phyloP scores from a whole-genome alignment of 164 flowering plant genomes.

The Chimonanthus praecox region DNA sequence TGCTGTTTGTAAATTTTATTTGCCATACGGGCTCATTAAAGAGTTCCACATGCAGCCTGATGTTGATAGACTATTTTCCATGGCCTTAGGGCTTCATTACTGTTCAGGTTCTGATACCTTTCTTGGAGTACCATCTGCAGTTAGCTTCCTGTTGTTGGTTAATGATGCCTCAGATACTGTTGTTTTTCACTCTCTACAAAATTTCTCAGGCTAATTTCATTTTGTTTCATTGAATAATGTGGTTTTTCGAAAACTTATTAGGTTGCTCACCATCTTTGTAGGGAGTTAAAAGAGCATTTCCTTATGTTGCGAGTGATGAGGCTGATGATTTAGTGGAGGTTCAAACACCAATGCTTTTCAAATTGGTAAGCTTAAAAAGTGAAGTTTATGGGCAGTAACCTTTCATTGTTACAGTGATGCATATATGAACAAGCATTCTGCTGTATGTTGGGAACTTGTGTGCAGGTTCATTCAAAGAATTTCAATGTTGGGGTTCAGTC shows the following conservation, averaged over 20 bases:
- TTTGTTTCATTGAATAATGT: no score
- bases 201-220: background rate
- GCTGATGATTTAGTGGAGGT: conserved; percentile 79
- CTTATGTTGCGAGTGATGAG: conserved; percentile 70
- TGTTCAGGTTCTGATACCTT: no score
- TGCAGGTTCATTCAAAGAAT: conserved; percentile 92
- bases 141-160: background rate
- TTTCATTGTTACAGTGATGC: background rate
- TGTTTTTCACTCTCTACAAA: background rate
- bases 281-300: conserved; percentile 99
- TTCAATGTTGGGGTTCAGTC: conserved; percentile 97
- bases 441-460: background rate
- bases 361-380: conserved; percentile 47
- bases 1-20: no score
- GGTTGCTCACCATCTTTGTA: conserved; percentile 19
- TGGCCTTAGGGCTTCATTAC: no score
- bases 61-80: no score
- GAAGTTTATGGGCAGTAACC: background rate
- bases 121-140: no score
- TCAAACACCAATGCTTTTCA: conserved; percentile 86
- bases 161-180: background rate
- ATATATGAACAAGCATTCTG: background rate
- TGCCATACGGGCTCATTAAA: no score
- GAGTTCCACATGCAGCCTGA: no score
- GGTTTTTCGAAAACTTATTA: background rate